Conservation (phyloP, 1,139 yeast genomes). For the Zygoascus meyerae region DNA sequence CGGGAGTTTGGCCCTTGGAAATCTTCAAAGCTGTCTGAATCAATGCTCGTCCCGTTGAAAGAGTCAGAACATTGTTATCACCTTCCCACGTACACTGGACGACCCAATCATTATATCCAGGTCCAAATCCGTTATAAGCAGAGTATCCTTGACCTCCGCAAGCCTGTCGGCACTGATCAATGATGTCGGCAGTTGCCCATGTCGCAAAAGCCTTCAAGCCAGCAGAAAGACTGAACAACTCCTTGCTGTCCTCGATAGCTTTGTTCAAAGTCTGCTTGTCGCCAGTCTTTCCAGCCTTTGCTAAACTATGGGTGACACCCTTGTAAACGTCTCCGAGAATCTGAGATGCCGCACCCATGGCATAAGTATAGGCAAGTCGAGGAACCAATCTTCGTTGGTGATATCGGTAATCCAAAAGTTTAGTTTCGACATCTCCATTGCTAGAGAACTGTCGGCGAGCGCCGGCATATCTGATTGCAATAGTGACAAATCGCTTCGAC, state of each 20-base stretch:
- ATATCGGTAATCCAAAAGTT: slow-evolving; percentile 69
- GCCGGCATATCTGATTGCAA: slow-evolving; percentile 83
- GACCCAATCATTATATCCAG: slow-evolving; percentile 85
- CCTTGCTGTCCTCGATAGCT: slow-evolving; percentile 62
- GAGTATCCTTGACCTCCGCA: slow-evolving; percentile 98
- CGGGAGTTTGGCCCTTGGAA: slow-evolving; percentile 29
- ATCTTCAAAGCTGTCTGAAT: slow-evolving; percentile 33
- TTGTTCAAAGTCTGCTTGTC: slow-evolving; percentile 33
- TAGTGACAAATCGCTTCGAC: slow-evolving; percentile 72
- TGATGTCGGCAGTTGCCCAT: slow-evolving; percentile 73
- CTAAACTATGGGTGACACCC: slow-evolving; percentile 49
- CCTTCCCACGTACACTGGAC: slow-evolving; percentile 99
- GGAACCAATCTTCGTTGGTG: slow-evolving; percentile 87
- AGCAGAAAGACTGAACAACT: slow-evolving; percentile 79
- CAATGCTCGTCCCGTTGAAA: slow-evolving; percentile 61
- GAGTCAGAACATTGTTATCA: slow-evolving; percentile 80
- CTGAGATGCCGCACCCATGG: slow-evolving; percentile 68
- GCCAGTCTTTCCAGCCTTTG: slow-evolving; percentile 19
- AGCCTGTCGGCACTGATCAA: slow-evolving; percentile 89
- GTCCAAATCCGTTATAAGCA: slow-evolving; percentile 83
- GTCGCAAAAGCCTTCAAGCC: slow-evolving; percentile 86
- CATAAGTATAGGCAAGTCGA: slow-evolving; percentile 70
- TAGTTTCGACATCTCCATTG: slow-evolving; percentile 34
- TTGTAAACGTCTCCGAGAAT: slow-evolving; percentile 54
- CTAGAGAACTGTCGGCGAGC: slow-evolving; percentile 79